These are phyloP conservation scores for Fusarium sp. DNA, from an alignment of 2,329 filamentous ascomycete species.

Conservation along the genomic window DNA sequence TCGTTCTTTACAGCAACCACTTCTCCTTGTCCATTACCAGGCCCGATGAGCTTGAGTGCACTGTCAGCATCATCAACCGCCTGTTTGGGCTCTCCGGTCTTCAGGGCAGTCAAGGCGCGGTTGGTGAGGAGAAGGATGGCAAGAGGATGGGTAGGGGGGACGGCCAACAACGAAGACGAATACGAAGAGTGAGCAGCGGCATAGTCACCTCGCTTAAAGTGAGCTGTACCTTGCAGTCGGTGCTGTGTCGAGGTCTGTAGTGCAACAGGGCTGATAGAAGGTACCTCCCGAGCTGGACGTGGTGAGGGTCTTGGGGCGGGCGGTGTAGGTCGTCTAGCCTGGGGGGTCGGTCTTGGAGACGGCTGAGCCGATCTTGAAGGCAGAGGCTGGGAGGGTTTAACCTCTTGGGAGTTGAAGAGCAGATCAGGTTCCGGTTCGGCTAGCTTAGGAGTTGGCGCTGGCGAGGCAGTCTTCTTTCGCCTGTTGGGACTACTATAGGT, in stretches of 20 bases:
- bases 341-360: constrained; percentile 51
- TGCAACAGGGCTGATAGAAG: constrained; percentile 72
- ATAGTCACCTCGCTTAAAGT: constrained; percentile 95
- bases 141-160: constrained; percentile 83
- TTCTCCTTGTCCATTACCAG: constrained; percentile 80
- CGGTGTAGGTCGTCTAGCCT: constrained; percentile 47
- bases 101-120: constrained; percentile 86
- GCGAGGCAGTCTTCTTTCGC: constrained; percentile 70
- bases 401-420: constrained; percentile 61
- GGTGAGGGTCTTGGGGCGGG: constrained; percentile 55
- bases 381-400: constrained; percentile 49
- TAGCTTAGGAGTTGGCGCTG: constrained; percentile 50
- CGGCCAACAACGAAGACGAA: constrained; percentile 74
- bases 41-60: constrained; percentile 81
- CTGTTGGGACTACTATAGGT: constrained; percentile 89
- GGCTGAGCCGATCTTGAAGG: constrained; percentile 53
- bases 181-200: constrained; percentile 86
- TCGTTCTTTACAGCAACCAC: constrained; percentile 72
- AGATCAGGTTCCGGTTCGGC: constrained; percentile 66
- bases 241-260: constrained; percentile 80
- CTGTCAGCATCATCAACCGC: constrained; percentile 86
- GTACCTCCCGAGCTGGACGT: constrained; percentile 66
- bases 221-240: constrained; percentile 81
- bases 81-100: constrained; percentile 89
- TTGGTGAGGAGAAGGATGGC: constrained; percentile 92